Evolutionary conservation across 176 grass and related monocot genomes (phyloP), one percentile per base, ranked within the genome.

Genomic region (Themeda triandra): DNA sequence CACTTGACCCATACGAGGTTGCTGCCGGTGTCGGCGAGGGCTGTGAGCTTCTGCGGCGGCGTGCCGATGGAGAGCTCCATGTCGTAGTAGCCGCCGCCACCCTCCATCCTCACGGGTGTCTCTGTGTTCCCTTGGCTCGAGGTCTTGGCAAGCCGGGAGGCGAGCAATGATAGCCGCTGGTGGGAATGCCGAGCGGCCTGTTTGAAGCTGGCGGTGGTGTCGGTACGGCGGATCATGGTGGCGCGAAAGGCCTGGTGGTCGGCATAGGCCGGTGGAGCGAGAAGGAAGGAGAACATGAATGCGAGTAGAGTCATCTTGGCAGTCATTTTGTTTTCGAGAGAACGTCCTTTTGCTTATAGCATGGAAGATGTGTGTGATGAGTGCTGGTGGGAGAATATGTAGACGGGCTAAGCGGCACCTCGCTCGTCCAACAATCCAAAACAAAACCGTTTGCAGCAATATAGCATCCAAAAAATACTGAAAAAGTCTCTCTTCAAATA

Each of bases 11-110:
- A 80, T 10, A 66, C 13, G 39, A 80, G 77, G 27, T 66, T 40
- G 60, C 77, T 66, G 60, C 77, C 77, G 15, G 77, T 80, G 77
- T 80, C 77, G 41, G 77, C 78, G 39, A 65, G 13, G 15, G 76
- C 59, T 4, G 59, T 29, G 8, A 82, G 66, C 32, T 71, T 11
- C 66, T 39, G 32, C 9, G 66, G 79, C 2, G 80, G 80, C 23
- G 78, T 54, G 49, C 49, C 49, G 49, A 54, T 21, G 18, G 49
- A 54, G 6, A 54, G 21, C 6, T 17, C 21, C 49, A 21, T 54
- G 49, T 54, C 18, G 49, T 54, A 54, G 2, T 5, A 17, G 6
- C 14, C 45, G 13, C 0, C 32, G 9, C 2, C 23, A 8, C 0
- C 14, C 8, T 67, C 63, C 3, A 0, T 2, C 18, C 45, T 41